Evolutionary conservation across 352 stramenopile species (phyloP).

Genomic region (Pythium pyrilobum): DNA sequence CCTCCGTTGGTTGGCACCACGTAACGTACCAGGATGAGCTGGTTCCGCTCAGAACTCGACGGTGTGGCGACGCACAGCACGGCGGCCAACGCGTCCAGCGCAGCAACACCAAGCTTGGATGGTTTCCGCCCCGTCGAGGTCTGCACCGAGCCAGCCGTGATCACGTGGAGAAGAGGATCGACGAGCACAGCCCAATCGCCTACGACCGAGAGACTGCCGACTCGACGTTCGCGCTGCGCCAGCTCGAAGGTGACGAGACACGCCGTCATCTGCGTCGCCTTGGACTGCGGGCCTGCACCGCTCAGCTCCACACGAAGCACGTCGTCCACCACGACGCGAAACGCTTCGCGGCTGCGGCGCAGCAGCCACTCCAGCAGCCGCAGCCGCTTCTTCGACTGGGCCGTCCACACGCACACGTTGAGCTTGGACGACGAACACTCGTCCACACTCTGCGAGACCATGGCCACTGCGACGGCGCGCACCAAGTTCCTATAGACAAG

Average conservation of each 20-base stretch:
- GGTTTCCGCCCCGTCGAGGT: constrained; percentile 28
- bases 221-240: constrained; percentile 27
- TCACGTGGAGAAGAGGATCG: not conserved
- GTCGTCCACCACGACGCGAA: constrained; percentile 26
- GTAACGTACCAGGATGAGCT: too few relatives aligned
- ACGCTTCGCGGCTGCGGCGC: not conserved
- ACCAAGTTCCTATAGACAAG: constrained; percentile 35
- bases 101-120: constrained; percentile 46
- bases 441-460: constrained; percentile 36
- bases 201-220: not conserved
- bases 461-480: constrained; percentile 26
- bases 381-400: constrained; percentile 41
- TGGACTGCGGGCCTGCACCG: constrained; percentile 16
- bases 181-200: not conserved
- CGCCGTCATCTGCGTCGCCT: constrained; percentile 45
- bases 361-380: constrained; percentile 54
- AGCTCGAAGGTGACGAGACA: constrained; percentile 62
- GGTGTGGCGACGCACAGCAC: constrained; percentile 24
- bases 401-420: constrained; percentile 55
- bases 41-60: too few relatives aligned
- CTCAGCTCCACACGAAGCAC: constrained; percentile 15
- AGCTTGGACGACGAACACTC: constrained; percentile 36
- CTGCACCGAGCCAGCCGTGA: not conserved
- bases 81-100: constrained; percentile 47
- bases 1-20: too few relatives aligned